Conservation (phyloP, 805 yeast genomes). For the Brettanomyces nanus region DNA sequence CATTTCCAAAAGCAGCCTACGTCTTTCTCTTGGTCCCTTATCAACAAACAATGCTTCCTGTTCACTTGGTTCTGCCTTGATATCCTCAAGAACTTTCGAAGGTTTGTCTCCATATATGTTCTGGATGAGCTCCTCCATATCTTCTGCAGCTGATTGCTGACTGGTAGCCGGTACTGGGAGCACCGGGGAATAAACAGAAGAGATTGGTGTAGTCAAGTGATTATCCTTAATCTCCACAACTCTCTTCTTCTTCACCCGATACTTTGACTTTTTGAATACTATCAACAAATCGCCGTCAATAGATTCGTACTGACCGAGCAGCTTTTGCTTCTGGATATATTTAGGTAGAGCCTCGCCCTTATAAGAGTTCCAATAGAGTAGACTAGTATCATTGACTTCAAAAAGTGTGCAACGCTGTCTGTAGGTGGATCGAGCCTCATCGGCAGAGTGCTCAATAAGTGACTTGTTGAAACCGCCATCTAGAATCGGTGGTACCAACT, state of each 20-base stretch:
- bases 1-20: conserved; percentile 28
- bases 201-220: background rate
- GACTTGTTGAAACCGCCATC: background rate
- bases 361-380: conserved; percentile 1
- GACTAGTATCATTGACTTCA: background rate
- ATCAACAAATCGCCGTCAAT: background rate
- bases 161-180: too few relatives aligned
- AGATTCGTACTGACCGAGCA: background rate
- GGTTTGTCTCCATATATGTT: background rate
- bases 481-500: background rate
- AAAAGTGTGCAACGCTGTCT: background rate
- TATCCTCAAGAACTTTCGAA: background rate
- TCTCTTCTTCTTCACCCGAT: background rate
- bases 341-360: background rate
- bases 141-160: background rate
- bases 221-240: background rate
- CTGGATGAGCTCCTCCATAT: conserved; percentile 1
- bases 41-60: conserved; percentile 10
- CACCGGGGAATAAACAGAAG: background rate
- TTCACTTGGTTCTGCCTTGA: background rate
- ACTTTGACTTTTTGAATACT: background rate
- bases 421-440: background rate
- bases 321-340: background rate
- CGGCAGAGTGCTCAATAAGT: background rate
- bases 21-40: conserved; percentile 21